Base-by-base conservation (phyloP, 2,329 filamentous ascomycete genomes). In the Botrytis squamosa region DNA sequence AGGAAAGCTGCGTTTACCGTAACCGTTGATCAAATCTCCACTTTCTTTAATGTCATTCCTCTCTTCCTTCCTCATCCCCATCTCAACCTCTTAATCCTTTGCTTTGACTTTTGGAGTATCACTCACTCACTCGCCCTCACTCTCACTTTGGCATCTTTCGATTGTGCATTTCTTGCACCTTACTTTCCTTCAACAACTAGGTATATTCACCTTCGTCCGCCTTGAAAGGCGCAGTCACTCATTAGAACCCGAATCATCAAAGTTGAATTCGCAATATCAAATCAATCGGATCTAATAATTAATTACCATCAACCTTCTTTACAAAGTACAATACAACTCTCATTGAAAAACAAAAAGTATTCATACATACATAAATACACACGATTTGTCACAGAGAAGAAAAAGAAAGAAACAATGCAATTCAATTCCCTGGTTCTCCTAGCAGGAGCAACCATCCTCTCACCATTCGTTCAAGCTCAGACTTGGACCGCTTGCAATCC, bases 401-500 rank as follows among this genome's bases (percentile, higher is more conserved):
- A 38, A 36, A 20, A 52, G n/a, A 60, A 22, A 3, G n/a, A 46
- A 67, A 75, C 49, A 22, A 80, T 80, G 79, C 75, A 76, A n/a
- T 77, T 76, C 73, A 69, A 62, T 59, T 70, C 66, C 33, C 46
- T 72, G 38, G 59, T 74, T 12, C 72, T 79, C 73, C 75, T 79
- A 44, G 55, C 74, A 14, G 75, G 75, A 75, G 72, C 72, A 36
- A 62, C 74, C n/a, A 55, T 73, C 33, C 67, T 77, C 42, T 52
- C 76, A n/a, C 80, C 87, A 72, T 82, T 87, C 62, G 85, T 85
- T 66, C 77, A 86, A 55, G 94, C 92, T 67, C 95, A 98, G 82
- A 94, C 94, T 46, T 89, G 83, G 73, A 94, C 93, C 12, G 82
- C 86, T 60, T 98, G 95, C 85, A 91, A 97, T 80, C 95, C 95